Percentiles rank a stretch among this genome's conserved stretches.
These are phyloP conservation scores for Lactarius sp. DNA, from an alignment of 768 basidiomycete species.

Conservation along the genomic window DNA sequence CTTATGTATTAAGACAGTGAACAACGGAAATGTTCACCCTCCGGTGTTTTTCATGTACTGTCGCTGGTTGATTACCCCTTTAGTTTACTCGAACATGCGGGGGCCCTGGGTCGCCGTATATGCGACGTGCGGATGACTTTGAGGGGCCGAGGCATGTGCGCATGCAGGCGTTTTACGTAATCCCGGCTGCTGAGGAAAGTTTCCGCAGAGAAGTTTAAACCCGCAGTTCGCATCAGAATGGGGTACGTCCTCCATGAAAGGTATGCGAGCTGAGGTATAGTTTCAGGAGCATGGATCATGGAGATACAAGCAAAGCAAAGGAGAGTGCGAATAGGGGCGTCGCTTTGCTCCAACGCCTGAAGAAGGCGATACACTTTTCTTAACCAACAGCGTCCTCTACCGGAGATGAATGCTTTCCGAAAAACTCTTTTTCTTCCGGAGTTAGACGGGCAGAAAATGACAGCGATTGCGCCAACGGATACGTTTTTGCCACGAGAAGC, in stretches of 20 bases:
- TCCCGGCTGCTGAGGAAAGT: neutral
- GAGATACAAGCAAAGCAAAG: neutral
- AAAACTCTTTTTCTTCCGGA: conserved; percentile 5
- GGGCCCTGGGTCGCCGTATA: neutral
- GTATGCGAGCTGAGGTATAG: neutral
- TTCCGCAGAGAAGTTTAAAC: neutral
- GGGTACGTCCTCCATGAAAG: neutral
- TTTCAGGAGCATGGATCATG: neutral
- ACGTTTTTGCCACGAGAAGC: conserved; percentile 1
- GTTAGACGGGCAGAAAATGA: conserved; percentile 14
- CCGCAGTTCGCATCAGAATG: neutral
- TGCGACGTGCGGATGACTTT: neutral
- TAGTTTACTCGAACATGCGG: neutral
- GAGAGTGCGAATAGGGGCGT: neutral
- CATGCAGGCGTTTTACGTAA: conserved; percentile 5
- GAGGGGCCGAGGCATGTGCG: too few species aligned
- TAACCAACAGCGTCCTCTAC: neutral
- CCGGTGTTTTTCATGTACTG: neutral
- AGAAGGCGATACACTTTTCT: conserved; percentile 8
- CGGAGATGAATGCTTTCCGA: conserved; percentile 17
- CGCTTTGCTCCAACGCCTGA: neutral
- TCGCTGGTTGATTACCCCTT: conserved; percentile 3
- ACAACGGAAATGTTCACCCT: neutral
- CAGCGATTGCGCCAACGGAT: conserved; percentile 12
- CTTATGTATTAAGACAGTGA: neutral